phyloP scores from a whole-genome alignment of 164 flowering plant genomes.

The Litsea cubeba region DNA sequence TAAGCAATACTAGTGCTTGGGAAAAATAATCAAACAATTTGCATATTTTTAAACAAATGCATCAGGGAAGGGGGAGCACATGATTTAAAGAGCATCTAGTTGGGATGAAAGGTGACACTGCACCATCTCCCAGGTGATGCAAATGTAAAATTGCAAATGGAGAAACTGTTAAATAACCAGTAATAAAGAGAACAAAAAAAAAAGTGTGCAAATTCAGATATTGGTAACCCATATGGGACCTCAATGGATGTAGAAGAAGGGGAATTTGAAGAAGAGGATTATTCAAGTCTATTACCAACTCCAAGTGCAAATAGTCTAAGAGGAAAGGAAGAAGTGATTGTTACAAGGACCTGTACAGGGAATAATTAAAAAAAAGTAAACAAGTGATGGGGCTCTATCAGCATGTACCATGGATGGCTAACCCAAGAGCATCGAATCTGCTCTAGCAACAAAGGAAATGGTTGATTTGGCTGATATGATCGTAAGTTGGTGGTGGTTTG shows the following conservation, averaged over 20 bases:
- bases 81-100: background rate
- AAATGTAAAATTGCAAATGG: background rate
- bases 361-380: too few relatives aligned
- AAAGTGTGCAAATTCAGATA: too few relatives aligned
- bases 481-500: background rate
- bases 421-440: background rate
- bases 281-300: too few relatives aligned
- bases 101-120: background rate
- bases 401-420: background rate
- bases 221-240: background rate
- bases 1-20: background rate
- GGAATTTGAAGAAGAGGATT: background rate
- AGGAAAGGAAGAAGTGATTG: background rate
- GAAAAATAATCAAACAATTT: background rate
- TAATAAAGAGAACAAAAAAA: background rate
- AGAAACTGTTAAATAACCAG: too few relatives aligned
- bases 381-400: background rate
- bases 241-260: background rate
- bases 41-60: background rate
- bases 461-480: background rate
- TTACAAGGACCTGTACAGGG: background rate
- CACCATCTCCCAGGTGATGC: background rate
- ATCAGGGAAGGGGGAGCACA: background rate
- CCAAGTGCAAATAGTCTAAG: too few relatives aligned
- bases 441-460: background rate